Evolutionary conservation across 257 asterid genomes (phyloP).

Genomic region (Echites panduratus): DNA sequence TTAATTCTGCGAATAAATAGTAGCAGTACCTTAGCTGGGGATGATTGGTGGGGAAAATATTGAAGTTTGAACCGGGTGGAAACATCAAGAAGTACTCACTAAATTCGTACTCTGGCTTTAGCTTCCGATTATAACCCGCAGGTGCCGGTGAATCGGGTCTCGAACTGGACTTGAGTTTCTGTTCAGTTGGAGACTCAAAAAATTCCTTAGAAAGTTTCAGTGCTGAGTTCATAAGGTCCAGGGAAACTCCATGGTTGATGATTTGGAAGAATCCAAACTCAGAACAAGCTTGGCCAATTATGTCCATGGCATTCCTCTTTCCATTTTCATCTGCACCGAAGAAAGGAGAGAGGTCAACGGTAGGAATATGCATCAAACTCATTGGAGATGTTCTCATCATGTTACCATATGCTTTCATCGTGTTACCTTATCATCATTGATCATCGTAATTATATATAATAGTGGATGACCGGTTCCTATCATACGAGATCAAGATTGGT

Average conservation of each 20-base stretch:
- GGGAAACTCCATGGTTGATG: constrained; percentile 38
- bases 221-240: constrained; percentile 34
- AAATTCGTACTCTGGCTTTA: constrained; percentile 25
- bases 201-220: constrained; percentile 26
- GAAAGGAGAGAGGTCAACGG: constrained; percentile 42
- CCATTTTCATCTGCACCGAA: constrained; percentile 19
- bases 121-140: constrained; percentile 36
- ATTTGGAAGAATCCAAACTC: constrained; percentile 38
- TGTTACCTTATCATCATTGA: too few species aligned
- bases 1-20: too few species aligned
- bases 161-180: constrained; percentile 26
- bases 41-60: constrained; percentile 22
- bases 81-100: constrained; percentile 39
- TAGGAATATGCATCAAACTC: constrained; percentile 16
- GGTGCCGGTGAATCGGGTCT: constrained; percentile 25
- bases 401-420: neutral
- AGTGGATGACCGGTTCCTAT: too few species aligned
- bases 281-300: constrained; percentile 25
- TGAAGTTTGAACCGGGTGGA: constrained; percentile 26
- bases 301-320: constrained; percentile 24
- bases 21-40: constrained; percentile 15
- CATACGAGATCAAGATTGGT: too few species aligned
- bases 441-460: too few species aligned
- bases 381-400: neutral
- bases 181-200: constrained; percentile 29